phyloP scores from a whole-genome alignment of 352 stramenopile genomes.

The Phytophthora foliorum region DNA sequence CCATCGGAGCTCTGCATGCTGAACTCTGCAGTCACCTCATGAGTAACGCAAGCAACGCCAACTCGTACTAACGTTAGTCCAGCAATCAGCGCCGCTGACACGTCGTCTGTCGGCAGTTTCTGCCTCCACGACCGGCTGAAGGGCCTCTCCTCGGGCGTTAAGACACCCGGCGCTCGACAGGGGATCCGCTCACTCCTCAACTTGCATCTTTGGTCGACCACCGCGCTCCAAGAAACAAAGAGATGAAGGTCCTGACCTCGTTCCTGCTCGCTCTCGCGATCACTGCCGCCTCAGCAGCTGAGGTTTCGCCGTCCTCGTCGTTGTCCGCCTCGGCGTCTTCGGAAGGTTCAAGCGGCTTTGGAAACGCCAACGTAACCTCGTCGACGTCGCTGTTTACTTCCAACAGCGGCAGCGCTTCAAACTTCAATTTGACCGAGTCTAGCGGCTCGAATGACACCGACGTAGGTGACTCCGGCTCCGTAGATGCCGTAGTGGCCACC shows the following conservation, averaged over 20 bases:
- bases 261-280: slow-evolving; percentile 40
- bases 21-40: background rate
- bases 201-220: slow-evolving; percentile 7
- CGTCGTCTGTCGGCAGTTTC: slow-evolving; percentile 15
- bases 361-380: slow-evolving; percentile 1
- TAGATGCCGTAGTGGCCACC: background rate
- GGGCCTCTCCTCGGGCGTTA: background rate
- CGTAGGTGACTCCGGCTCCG: slow-evolving; percentile 16
- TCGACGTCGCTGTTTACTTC: background rate
- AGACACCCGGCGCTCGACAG: background rate
- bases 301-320: slow-evolving; percentile 11
- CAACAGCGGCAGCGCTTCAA: background rate
- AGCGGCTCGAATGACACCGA: slow-evolving; percentile 2
- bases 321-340: slow-evolving; percentile 15
- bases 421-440: slow-evolving; percentile 6
- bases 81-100: no score
- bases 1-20: background rate
- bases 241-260: slow-evolving; percentile 49
- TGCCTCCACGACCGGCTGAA: slow-evolving; percentile 14
- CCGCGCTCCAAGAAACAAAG: background rate
- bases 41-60: background rate
- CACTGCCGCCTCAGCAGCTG: slow-evolving; percentile 12
- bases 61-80: no score
- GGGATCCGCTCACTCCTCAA: slow-evolving; percentile 32
- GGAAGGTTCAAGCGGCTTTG: slow-evolving; percentile 1